Conservation (phyloP, 495 filamentous ascomycete genomes). For the Penicillium roqueforti region DNA sequence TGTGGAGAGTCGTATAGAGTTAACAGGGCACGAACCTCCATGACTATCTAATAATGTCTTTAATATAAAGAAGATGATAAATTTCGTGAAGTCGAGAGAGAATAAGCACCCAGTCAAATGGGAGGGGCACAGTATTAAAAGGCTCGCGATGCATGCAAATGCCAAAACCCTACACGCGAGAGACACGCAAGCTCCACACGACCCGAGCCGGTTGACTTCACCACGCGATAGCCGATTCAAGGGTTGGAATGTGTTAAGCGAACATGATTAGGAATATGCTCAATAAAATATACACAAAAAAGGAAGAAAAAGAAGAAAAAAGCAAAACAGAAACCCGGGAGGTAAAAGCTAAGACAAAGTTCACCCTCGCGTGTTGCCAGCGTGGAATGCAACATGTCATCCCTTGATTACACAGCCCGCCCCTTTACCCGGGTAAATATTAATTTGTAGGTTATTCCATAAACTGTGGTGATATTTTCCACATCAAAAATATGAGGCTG, state of each 20-base stretch:
- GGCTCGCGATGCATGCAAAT: conserved; percentile 12
- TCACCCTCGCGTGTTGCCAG: conserved; percentile 9
- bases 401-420: conserved; percentile 34
- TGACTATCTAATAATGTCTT: conserved; percentile 2
- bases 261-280: not conserved
- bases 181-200: conserved; percentile 10
- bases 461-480: not conserved
- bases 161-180: conserved; percentile 20
- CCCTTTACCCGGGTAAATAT: conserved; percentile 17
- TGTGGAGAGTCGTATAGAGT: not conserved
- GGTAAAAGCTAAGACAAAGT: conserved; percentile 2
- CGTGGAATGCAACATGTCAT: conserved; percentile 27
- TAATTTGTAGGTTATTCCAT: not conserved
- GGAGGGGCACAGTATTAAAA: conserved; percentile 5
- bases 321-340: not conserved
- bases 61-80: not conserved
- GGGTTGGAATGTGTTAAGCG: conserved; percentile 6
- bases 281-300: not conserved
- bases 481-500: not conserved
- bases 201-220: conserved; percentile 24
- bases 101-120: not conserved
- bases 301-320: not conserved
- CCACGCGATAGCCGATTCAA: conserved; percentile 13
- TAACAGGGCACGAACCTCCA: conserved; percentile 19
- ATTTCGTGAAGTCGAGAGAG: not conserved